phyloP scores from a whole-genome alignment of 306 rosid species.

The Begonia masoniana region DNA sequence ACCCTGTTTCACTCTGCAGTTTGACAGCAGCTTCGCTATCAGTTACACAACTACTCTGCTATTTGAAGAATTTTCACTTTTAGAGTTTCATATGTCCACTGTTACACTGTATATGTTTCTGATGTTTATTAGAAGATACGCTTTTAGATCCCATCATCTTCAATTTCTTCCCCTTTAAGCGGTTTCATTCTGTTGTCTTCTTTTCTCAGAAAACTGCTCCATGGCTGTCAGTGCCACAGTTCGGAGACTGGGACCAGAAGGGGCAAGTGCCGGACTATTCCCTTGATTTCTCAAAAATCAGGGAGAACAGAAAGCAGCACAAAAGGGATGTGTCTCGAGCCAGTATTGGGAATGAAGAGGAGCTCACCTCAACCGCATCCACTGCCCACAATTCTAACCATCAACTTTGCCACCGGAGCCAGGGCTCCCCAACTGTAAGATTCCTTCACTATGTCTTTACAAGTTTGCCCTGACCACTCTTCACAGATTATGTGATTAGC shows the following conservation, averaged over 20 bases:
- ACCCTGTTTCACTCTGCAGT: no score
- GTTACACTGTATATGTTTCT: no score
- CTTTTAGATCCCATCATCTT: no score
- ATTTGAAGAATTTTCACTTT: no score
- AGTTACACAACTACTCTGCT: no score
- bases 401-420: constrained; percentile 18
- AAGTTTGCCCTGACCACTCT: neutral
- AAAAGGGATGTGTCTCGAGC: constrained; percentile 11
- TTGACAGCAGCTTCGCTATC: no score
- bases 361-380: constrained; percentile 5
- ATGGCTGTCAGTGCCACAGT: constrained; percentile 13
- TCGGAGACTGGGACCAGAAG: constrained; percentile 17
- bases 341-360: constrained; percentile 15
- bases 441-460: constrained; percentile 2
- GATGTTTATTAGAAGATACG: no score
- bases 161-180: no score
- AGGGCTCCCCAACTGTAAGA: constrained; percentile 12
- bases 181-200: no score
- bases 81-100: no score
- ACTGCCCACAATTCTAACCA: neutral
- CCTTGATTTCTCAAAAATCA: constrained; percentile 13
- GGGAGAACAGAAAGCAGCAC: constrained; percentile 16
- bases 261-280: constrained; percentile 12
- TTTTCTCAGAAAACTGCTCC: constrained; percentile 9
- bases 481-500: neutral